These are phyloP conservation scores for Calvatia gigantea DNA, from an alignment of 768 basidiomycete genomes.

Conservation along the genomic window DNA sequence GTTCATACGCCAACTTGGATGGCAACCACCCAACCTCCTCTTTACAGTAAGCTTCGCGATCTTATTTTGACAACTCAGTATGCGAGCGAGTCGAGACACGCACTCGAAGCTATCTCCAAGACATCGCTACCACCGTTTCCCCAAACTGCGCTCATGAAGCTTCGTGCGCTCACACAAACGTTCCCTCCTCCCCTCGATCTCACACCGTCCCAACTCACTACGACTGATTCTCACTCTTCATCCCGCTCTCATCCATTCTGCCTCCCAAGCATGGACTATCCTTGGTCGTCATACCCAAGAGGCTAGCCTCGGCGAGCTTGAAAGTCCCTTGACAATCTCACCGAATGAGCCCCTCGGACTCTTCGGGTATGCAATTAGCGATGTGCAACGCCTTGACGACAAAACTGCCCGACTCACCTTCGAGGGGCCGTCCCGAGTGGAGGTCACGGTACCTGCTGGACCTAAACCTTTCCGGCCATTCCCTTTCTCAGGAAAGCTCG, in stretches of 20 bases:
- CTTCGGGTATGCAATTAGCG: constrained; percentile 45
- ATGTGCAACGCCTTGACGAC: constrained; percentile 38
- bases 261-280: constrained; percentile 61
- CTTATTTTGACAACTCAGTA: constrained; percentile 61
- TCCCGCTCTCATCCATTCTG: constrained; percentile 50
- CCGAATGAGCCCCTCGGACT: constrained; percentile 42
- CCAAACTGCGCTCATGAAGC: constrained; percentile 57
- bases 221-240: constrained; percentile 57
- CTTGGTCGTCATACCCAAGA: constrained; percentile 54
- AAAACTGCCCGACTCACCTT: constrained; percentile 43
- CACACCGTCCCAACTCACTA: constrained; percentile 46
- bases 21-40: constrained; percentile 14
- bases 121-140: constrained; percentile 59
- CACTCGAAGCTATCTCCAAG: constrained; percentile 50
- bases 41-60: constrained; percentile 46
- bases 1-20: constrained; percentile 25
- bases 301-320: constrained; percentile 49
- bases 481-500: constrained; percentile 35
- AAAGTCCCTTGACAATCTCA: constrained; percentile 40
- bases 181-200: constrained; percentile 47
- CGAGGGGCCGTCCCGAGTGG: constrained; percentile 28
- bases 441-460: constrained; percentile 46
- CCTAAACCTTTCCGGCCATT: constrained; percentile 40
- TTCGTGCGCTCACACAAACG: constrained; percentile 36
- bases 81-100: constrained; percentile 54